Evolutionary conservation across 2,329 filamentous ascomycete genomes (phyloP).

Genomic region (Akanthomyces dipterigenus): DNA sequence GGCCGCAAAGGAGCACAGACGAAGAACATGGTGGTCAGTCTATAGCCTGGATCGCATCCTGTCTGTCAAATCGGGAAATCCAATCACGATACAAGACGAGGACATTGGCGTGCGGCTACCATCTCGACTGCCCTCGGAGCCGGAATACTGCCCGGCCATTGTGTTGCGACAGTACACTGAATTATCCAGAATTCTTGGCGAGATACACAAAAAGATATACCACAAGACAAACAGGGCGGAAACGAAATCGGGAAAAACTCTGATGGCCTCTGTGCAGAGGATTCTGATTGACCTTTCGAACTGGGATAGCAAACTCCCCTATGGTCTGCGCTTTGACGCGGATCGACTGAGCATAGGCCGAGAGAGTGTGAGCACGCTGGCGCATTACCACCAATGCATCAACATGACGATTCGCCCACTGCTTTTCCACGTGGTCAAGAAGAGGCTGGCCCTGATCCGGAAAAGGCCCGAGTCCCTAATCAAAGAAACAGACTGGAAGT

Average conservation of each 20-base stretch:
- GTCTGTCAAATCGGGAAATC: conserved; percentile 47
- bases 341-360: conserved; percentile 37
- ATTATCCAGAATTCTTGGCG: conserved; percentile 44
- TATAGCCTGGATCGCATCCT: conserved; percentile 49
- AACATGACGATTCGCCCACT: conserved; percentile 50
- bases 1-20: conserved; percentile 39
- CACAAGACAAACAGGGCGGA: conserved; percentile 30
- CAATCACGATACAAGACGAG: conserved; percentile 47
- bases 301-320: conserved; percentile 43
- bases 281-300: conserved; percentile 42
- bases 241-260: conserved; percentile 36
- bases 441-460: conserved; percentile 30
- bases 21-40: conserved; percentile 50
- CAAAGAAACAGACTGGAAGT: conserved; percentile 33
- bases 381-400: conserved; percentile 52
- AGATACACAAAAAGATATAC: conserved; percentile 41
- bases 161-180: conserved; percentile 46
- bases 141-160: conserved; percentile 36
- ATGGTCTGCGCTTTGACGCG: conserved; percentile 41
- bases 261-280: conserved; percentile 43
- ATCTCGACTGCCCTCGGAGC: conserved; percentile 28
- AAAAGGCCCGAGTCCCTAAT: conserved; percentile 14
- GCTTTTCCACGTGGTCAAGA: conserved; percentile 46
- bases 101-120: conserved; percentile 41
- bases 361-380: conserved; percentile 43